phyloP scores from a whole-genome alignment of 2,329 filamentous ascomycete genomes.

The Pestalotiopsis sp. region DNA sequence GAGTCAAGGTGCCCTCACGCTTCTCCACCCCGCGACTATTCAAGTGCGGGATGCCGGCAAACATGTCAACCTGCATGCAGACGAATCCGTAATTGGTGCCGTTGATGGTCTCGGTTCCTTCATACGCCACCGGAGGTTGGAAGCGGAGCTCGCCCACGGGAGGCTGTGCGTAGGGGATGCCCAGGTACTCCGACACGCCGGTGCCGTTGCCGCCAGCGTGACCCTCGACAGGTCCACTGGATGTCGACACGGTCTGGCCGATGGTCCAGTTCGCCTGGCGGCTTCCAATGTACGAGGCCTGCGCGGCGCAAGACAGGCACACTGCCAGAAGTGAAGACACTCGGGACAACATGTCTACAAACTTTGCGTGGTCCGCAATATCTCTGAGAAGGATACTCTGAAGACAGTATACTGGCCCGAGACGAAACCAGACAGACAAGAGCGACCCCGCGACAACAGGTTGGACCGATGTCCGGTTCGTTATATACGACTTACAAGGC shows the following conservation, averaged over 20 bases:
- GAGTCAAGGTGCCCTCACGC: neutral
- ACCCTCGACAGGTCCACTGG: slow-evolving; percentile 3
- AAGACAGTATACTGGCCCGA: too few species aligned
- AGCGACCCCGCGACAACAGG: too few species aligned
- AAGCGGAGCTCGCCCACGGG: slow-evolving; percentile 19
- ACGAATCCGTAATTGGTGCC: slow-evolving; percentile 7
- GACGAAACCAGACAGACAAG: too few species aligned
- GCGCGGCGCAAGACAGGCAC: neutral
- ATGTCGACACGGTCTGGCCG: slow-evolving; percentile 5
- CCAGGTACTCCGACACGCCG: slow-evolving; percentile 9
- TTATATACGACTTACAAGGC: neutral
- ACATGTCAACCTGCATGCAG: slow-evolving; percentile 9
- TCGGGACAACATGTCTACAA: neutral
- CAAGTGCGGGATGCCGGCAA: neutral
- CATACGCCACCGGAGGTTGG: slow-evolving; percentile 14
- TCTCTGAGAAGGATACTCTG: too few species aligned
- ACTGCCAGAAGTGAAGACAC: neutral
- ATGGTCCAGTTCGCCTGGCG: slow-evolving; percentile 1
- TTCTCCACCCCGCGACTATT: neutral
- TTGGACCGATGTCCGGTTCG: neutral
- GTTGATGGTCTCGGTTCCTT: slow-evolving; percentile 3
- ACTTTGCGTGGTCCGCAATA: too few species aligned
- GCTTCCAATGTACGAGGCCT: neutral
- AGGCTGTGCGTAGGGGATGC: slow-evolving; percentile 21
- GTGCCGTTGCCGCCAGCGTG: slow-evolving; percentile 1